Percentiles rank a stretch among this genome's conserved stretches.
These are phyloP conservation scores for Colletotrichum orbiculare DNA, from an alignment of 2,329 filamentous ascomycete species.

Conservation along the genomic window DNA sequence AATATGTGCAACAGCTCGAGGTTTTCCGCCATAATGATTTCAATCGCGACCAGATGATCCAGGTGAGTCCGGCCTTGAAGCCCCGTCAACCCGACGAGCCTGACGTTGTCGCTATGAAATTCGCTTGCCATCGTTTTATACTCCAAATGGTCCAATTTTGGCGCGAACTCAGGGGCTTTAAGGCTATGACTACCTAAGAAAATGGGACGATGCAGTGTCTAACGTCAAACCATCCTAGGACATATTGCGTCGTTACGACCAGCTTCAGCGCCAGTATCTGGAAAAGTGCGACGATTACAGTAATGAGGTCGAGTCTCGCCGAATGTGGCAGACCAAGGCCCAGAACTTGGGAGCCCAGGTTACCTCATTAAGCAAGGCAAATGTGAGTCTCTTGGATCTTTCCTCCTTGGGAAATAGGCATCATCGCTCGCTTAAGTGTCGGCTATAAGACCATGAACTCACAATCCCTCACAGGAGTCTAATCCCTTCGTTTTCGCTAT, in stretches of 20 bases:
- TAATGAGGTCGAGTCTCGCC: slow-evolving; percentile 39
- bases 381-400: slow-evolving; percentile 18
- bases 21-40: slow-evolving; percentile 27
- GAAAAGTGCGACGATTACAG: slow-evolving; percentile 38
- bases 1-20: slow-evolving; percentile 29
- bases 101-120: too few relatives aligned
- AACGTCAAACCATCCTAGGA: slow-evolving; percentile 9
- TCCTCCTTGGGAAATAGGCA: neutral
- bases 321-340: slow-evolving; percentile 39
- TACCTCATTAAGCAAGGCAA: slow-evolving; percentile 29
- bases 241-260: slow-evolving; percentile 16
- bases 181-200: neutral
- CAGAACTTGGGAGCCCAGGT: slow-evolving; percentile 22
- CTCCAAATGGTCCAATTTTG: too few relatives aligned
- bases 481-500: slow-evolving; percentile 47
- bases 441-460: neutral
- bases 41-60: slow-evolving; percentile 34
- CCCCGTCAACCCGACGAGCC: neutral
- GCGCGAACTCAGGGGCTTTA: too few relatives aligned
- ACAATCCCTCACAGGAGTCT: slow-evolving; percentile 41
- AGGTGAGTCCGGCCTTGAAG: slow-evolving; percentile 5
- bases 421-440: neutral
- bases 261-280: slow-evolving; percentile 19
- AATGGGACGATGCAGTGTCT: slow-evolving; percentile 5
- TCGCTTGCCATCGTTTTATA: neutral